Conservation (phyloP, 2,329 filamentous ascomycete genomes). For the Aureobasidium zeae region DNA sequence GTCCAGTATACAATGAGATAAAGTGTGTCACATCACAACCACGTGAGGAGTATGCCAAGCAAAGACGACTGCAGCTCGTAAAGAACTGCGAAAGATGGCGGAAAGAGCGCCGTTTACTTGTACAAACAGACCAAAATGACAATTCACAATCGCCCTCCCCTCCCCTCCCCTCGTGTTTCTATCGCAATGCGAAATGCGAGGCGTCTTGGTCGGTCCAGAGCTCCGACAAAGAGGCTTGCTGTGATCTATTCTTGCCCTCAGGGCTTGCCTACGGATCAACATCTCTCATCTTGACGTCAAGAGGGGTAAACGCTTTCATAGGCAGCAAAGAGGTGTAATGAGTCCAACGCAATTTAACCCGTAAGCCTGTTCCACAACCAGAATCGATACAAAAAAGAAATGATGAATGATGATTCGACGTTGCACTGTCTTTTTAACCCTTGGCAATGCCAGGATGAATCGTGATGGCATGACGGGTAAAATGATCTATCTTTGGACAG, state of each 20-base stretch:
- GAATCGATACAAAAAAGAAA: conserved; percentile 1
- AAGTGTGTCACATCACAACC: no score
- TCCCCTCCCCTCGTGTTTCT: not conserved
- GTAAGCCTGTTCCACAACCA: not conserved
- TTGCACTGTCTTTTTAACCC: not conserved
- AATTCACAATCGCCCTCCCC: no score
- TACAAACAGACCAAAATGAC: conserved; percentile 1
- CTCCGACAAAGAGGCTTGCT: not conserved
- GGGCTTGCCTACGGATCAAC: no score
- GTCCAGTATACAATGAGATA: no score
- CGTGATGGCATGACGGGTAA: no score
- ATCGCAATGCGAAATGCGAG: not conserved
- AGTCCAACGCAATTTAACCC: not conserved
- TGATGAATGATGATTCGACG: not conserved
- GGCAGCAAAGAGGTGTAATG: not conserved
- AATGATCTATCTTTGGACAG: conserved; percentile 10
- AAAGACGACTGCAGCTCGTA: no score
- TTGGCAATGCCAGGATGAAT: not conserved
- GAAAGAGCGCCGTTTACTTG: not conserved
- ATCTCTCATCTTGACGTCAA: not conserved
- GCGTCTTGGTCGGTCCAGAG: not conserved
- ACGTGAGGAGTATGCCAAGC: no score
- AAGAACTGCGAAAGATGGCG: no score
- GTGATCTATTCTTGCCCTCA: no score
- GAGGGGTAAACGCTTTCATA: not conserved